A percentile compares a stretch with the other conserved stretches of the same genome.
These are phyloP conservation scores for Crataegus laevigata DNA, from an alignment of 306 rosid genomes.

Conservation along the genomic window DNA sequence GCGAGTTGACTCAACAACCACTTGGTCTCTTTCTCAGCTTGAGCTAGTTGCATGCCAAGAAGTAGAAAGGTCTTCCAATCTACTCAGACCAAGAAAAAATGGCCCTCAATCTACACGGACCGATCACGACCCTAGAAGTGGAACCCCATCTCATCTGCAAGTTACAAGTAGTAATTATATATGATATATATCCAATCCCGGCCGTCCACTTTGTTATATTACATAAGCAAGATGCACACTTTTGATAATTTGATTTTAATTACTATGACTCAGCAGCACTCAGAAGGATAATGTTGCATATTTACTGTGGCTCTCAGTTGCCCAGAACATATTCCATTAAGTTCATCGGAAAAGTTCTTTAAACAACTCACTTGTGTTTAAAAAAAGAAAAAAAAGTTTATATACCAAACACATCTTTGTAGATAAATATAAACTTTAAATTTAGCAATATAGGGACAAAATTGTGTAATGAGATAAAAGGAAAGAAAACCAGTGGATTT, in stretches of 20 bases:
- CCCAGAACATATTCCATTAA: background rate
- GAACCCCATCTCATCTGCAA: background rate
- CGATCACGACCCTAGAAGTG: background rate
- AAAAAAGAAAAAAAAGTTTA: too few relatives aligned
- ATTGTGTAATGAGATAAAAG: background rate
- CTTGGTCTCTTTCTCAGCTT: background rate
- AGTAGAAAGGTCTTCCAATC: too few relatives aligned
- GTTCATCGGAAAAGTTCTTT: too few relatives aligned
- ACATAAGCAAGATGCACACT: background rate
- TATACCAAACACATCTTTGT: background rate
- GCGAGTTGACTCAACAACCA: slow-evolving; percentile 4
- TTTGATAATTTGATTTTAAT: background rate
- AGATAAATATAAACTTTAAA: background rate
- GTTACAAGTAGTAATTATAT: background rate
- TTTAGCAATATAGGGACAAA: too few relatives aligned
- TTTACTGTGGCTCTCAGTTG: background rate
- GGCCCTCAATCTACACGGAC: background rate
- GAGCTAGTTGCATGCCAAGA: background rate
- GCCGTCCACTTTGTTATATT: background rate
- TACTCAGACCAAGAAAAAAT: background rate
- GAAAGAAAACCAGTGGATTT: background rate
- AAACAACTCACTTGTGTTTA: background rate
- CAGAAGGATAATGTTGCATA: background rate
- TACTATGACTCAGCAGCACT: background rate
- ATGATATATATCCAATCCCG: background rate